These are phyloP conservation scores for Paecilomyces sp. DNA, from an alignment of 2,329 filamentous ascomycete species.

Conservation along the genomic window DNA sequence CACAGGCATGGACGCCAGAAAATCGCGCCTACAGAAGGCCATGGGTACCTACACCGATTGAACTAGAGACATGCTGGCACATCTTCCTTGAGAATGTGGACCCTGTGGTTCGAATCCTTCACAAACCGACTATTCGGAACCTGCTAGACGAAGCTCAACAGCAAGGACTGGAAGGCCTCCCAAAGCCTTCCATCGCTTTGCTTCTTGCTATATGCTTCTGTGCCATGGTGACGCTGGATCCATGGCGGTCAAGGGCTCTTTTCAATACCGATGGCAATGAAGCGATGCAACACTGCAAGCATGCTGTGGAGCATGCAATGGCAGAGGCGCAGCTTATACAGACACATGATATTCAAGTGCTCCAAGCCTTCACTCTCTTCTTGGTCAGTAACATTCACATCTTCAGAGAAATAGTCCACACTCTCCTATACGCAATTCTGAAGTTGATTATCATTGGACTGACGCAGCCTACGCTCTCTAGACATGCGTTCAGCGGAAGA, in stretches of 20 bases:
- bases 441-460: background rate
- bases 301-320: slow-evolving; percentile 8
- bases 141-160: slow-evolving; percentile 3
- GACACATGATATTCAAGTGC: slow-evolving; percentile 6
- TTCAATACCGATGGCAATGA: slow-evolving; percentile 5
- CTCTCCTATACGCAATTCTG: background rate
- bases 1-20: background rate
- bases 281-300: slow-evolving; percentile 1
- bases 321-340: slow-evolving; percentile 6
- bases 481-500: slow-evolving; percentile 7
- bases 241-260: slow-evolving; percentile 3
- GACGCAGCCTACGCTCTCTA: background rate
- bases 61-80: slow-evolving; percentile 8
- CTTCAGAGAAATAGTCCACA: background rate
- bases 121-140: slow-evolving; percentile 1
- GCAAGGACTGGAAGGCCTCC: background rate
- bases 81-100: slow-evolving; percentile 9
- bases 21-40: background rate
- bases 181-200: background rate
- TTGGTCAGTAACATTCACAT: slow-evolving; percentile 4
- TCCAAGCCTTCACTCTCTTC: slow-evolving; percentile 10
- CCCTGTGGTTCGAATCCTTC: slow-evolving; percentile 5
- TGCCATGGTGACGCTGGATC: slow-evolving; percentile 9
- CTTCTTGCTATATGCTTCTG: slow-evolving; percentile 5
- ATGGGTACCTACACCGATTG: background rate